A percentile compares a stretch with the other conserved stretches of the same genome.
Conservation (phyloP, 2,329 filamentous ascomycete species). For the Ambrosiella cleistominuta region DNA sequence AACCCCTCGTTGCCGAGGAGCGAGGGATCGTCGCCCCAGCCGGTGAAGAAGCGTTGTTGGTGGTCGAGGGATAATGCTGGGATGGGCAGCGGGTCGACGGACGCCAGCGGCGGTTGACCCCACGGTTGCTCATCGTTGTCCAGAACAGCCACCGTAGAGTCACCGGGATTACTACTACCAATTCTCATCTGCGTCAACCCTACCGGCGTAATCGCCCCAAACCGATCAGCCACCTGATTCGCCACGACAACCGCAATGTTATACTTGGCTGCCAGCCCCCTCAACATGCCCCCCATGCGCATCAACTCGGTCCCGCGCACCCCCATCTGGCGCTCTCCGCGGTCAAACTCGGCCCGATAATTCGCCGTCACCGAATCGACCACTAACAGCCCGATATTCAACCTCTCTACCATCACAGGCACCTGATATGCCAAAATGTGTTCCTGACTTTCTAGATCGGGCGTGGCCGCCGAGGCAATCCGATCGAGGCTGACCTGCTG, state of each 20-base stretch:
- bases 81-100: constrained; percentile 21
- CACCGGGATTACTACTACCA: constrained; percentile 16
- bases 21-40: constrained; percentile 62
- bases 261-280: constrained; percentile 56
- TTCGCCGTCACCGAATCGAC: constrained; percentile 91
- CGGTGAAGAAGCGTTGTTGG: constrained; percentile 88
- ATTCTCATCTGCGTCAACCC: constrained; percentile 7
- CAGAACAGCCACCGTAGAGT: constrained; percentile 16
- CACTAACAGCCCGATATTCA: constrained; percentile 64
- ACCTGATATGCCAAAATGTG: constrained; percentile 89
- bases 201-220: constrained; percentile 24
- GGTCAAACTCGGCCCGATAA: constrained; percentile 68
- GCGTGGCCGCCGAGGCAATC: constrained; percentile 65
- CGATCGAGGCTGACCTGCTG: constrained; percentile 48
- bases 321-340: constrained; percentile 40
- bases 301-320: constrained; percentile 61
- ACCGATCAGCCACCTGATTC: constrained; percentile 89
- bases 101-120: constrained; percentile 22
- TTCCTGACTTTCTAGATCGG: constrained; percentile 85
- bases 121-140: neutral
- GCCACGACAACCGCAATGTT: constrained; percentile 75
- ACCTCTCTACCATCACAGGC: constrained; percentile 61
- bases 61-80: constrained; percentile 59
- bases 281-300: constrained; percentile 56
- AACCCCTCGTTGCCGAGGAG: constrained; percentile 23